A percentile compares a stretch with the other conserved stretches of the same genome.
These are phyloP conservation scores for Candida pini DNA, from an alignment of 805 yeast species.

Conservation along the genomic window DNA sequence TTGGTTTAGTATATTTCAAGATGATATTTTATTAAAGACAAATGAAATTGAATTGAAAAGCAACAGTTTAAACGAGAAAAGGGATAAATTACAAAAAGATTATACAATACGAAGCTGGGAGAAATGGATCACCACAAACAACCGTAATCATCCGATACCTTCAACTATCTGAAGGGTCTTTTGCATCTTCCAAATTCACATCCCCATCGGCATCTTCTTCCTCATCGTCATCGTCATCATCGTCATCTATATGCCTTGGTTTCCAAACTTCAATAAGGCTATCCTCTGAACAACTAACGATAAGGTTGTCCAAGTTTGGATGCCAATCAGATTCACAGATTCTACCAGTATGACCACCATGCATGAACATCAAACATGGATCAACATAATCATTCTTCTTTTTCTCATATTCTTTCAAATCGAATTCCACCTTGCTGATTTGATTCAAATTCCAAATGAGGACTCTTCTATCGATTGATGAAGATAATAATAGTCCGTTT, in stretches of 20 bases:
- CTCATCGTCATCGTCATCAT: slow-evolving; percentile 32
- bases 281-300: slow-evolving; percentile 72
- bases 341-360: slow-evolving; percentile 80
- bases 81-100: slow-evolving; percentile 29
- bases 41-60: slow-evolving; percentile 20
- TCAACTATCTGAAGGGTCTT: background rate
- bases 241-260: slow-evolving; percentile 45
- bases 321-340: slow-evolving; percentile 67
- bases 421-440: slow-evolving; percentile 51
- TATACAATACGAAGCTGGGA: slow-evolving; percentile 35
- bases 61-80: slow-evolving; percentile 20
- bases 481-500: slow-evolving; percentile 47
- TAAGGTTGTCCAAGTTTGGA: slow-evolving; percentile 50
- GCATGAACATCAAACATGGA: slow-evolving; percentile 72
- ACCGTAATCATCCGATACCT: background rate
- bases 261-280: slow-evolving; percentile 72
- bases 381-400: slow-evolving; percentile 55
- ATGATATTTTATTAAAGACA: slow-evolving; percentile 32
- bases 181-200: slow-evolving; percentile 6
- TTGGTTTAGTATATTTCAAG: slow-evolving; percentile 29
- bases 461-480: slow-evolving; percentile 62
- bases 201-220: slow-evolving; percentile 33
- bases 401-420: slow-evolving; percentile 46
- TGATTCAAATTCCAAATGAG: slow-evolving; percentile 68
- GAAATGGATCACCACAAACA: slow-evolving; percentile 9